phyloP scores from a whole-genome alignment of 768 basidiomycete genomes.

The Termitomyces sp. region DNA sequence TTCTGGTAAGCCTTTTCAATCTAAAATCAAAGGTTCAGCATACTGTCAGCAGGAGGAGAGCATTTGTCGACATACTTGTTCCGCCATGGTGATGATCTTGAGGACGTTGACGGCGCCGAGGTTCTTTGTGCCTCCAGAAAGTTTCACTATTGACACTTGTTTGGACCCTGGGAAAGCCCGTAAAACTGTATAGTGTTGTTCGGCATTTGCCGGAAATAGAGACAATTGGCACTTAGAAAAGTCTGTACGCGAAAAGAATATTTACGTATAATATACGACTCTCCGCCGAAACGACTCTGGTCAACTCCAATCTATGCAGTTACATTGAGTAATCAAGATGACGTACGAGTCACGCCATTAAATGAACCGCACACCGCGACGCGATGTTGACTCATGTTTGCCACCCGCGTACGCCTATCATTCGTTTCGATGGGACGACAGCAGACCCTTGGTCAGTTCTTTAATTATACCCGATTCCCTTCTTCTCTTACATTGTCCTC shows the following conservation, averaged over 20 bases:
- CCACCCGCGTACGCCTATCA: constrained; percentile 25
- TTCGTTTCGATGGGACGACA: constrained; percentile 55
- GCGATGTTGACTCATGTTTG: constrained; percentile 44
- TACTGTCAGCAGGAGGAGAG: not conserved
- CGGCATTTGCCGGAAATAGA: constrained; percentile 21
- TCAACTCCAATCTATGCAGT: no score
- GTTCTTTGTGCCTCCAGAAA: constrained; percentile 16
- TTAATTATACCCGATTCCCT: not conserved
- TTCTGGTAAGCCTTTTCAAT: constrained; percentile 98
- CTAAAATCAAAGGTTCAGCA: constrained; percentile 29
- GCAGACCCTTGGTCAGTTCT: constrained; percentile 57
- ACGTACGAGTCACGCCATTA: not conserved
- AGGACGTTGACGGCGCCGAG: constrained; percentile 28
- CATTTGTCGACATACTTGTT: constrained; percentile 39
- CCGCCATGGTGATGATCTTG: constrained; percentile 52
- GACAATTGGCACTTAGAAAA: not conserved
- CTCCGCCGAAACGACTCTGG: no score
- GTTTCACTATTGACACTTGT: constrained; percentile 36
- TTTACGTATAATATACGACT: no score
- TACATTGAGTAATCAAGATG: not conserved
- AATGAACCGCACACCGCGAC: constrained; percentile 21
- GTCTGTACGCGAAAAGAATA: no score
- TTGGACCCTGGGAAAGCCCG: constrained; percentile 33
- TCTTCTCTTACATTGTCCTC: not conserved
- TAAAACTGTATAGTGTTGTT: constrained; percentile 36